A percentile compares a stretch with the other conserved stretches of the same genome.
Conservation (phyloP, 1,139 yeast species). For the Saccharomyces hybrid region DNA sequence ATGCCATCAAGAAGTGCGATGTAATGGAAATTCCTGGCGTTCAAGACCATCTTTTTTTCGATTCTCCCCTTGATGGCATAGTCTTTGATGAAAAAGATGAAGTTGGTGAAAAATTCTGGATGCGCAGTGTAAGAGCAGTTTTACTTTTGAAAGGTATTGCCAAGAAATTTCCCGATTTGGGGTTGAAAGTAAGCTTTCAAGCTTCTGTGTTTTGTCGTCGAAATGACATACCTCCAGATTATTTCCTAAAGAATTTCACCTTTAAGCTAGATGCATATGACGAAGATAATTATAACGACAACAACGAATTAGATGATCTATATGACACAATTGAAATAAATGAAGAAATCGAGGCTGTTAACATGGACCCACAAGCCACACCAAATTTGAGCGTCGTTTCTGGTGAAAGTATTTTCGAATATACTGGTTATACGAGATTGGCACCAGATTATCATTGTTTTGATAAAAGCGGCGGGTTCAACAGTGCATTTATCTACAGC, state of each 20-base stretch:
- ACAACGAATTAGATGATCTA: background rate
- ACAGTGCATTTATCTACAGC: constrained; percentile 30
- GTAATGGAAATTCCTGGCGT: constrained; percentile 55
- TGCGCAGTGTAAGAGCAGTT: constrained; percentile 27
- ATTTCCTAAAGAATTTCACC: constrained; percentile 17
- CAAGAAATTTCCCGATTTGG: constrained; percentile 18
- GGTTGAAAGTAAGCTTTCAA: constrained; percentile 14
- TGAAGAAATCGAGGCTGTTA: constrained; percentile 21
- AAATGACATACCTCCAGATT: constrained; percentile 7
- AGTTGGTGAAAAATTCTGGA: constrained; percentile 30
- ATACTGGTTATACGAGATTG: constrained; percentile 29
- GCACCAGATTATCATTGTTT: constrained; percentile 25
- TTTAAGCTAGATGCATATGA: constrained; percentile 15
- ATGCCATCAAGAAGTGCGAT: constrained; percentile 38
- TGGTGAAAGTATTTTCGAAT: constrained; percentile 27
- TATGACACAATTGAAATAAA: constrained; percentile 8
- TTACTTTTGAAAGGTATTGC: constrained; percentile 27
- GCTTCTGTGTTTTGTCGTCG: constrained; percentile 15
- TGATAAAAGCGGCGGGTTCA: constrained; percentile 31
- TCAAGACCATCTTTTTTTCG: constrained; percentile 47
- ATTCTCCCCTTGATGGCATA: constrained; percentile 61
- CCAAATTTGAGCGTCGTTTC: constrained; percentile 24
- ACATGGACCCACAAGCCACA: constrained; percentile 14
- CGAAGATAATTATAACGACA: background rate
- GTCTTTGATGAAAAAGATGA: constrained; percentile 37